Percentiles rank a stretch among this genome's conserved stretches.
Evolutionary conservation across 169 alveolate genomes (phyloP).

Genomic region (Eimeria maxima): DNA sequence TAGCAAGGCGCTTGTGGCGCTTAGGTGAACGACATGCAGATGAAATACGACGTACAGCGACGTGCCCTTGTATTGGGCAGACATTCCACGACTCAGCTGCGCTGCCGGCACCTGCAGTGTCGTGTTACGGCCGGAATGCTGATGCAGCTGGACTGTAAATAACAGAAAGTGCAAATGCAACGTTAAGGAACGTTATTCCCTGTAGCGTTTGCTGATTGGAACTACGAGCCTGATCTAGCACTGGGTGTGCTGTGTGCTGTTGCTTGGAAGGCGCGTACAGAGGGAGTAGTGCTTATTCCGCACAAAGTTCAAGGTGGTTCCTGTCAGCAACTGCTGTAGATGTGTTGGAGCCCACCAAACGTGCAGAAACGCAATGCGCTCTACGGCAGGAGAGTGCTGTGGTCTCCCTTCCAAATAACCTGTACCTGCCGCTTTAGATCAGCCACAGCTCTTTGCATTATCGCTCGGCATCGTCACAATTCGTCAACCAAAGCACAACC

Average conservation of each 20-base stretch:
- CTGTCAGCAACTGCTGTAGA: too few species aligned
- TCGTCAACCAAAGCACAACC: background rate
- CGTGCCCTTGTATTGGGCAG: too few species aligned
- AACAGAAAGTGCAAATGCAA: background rate
- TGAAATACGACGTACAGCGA: background rate
- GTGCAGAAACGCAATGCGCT: background rate
- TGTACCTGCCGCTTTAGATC: background rate
- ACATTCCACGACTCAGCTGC: background rate
- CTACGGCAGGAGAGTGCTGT: background rate
- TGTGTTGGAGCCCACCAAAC: too few species aligned
- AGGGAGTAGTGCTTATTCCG: too few species aligned
- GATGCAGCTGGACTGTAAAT: background rate
- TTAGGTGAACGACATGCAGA: background rate
- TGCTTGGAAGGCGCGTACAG: background rate
- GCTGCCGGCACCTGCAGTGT: background rate
- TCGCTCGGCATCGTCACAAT: background rate
- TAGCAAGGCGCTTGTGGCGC: background rate
- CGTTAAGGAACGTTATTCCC: background rate
- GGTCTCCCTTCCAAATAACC: background rate
- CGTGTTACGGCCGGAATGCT: background rate
- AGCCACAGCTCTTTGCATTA: background rate
- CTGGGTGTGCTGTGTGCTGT: background rate
- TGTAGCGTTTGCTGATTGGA: background rate
- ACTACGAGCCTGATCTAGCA: background rate
- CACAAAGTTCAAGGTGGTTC: too few species aligned